Percentiles rank a stretch among this genome's conserved stretches.
These are phyloP conservation scores for Curvularia lunata DNA, from an alignment of 2,329 filamentous ascomycete genomes.

Conservation along the genomic window DNA sequence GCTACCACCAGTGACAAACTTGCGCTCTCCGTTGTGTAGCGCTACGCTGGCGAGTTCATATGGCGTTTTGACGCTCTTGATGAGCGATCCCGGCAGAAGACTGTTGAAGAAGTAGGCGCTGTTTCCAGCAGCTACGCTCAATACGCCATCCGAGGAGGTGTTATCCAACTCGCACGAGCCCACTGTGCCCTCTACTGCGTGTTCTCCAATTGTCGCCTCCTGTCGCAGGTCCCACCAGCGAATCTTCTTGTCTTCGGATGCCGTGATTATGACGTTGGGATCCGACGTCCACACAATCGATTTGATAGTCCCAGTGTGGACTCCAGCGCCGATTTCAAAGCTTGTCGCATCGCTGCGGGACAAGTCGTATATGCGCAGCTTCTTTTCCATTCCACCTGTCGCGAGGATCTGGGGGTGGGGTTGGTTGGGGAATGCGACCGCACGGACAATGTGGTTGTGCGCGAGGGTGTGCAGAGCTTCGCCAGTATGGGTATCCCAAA, in stretches of 20 bases:
- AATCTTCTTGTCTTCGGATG: slow-evolving; percentile 86
- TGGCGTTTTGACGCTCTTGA: slow-evolving; percentile 80
- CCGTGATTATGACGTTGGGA: slow-evolving; percentile 87
- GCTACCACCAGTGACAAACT: slow-evolving; percentile 87
- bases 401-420: slow-evolving; percentile 80
- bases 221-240: slow-evolving; percentile 92
- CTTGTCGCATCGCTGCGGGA: slow-evolving; percentile 64
- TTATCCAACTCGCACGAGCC: slow-evolving; percentile 85
- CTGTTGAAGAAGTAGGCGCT: slow-evolving; percentile 92
- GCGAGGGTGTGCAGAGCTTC: slow-evolving; percentile 85
- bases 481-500: slow-evolving; percentile 96
- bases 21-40: slow-evolving; percentile 78
- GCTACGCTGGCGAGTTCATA: slow-evolving; percentile 92
- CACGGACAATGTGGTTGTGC: slow-evolving; percentile 94
- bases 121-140: slow-evolving; percentile 94
- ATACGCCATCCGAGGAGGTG: slow-evolving; percentile 69
- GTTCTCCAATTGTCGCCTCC: slow-evolving; percentile 75
- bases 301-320: slow-evolving; percentile 89
- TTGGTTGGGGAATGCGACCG: slow-evolving; percentile 81
- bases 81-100: slow-evolving; percentile 66
- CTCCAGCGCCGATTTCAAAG: slow-evolving; percentile 86
- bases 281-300: slow-evolving; percentile 94
- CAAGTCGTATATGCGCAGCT: slow-evolving; percentile 90
- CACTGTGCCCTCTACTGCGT: slow-evolving; percentile 81
- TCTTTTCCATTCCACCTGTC: slow-evolving; percentile 95